Percentiles rank a stretch among this genome's conserved stretches.
These are phyloP conservation scores for Pichia sp. DNA, from an alignment of 1,139 yeast species.

Conservation along the genomic window DNA sequence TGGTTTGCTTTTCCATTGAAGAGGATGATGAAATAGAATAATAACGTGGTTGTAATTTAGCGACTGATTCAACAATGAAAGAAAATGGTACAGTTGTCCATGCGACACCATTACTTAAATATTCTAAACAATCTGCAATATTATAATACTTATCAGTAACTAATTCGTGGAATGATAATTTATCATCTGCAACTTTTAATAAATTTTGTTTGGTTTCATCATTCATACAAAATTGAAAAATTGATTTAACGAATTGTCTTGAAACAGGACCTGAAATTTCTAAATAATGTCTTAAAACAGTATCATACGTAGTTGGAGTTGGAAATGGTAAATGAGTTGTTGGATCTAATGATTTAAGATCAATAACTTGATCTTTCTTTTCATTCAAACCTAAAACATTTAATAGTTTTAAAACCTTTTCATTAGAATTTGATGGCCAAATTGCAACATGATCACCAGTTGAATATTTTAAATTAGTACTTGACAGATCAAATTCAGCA, in stretches of 20 bases:
- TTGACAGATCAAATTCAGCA: constrained; percentile 77
- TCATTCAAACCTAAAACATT: constrained; percentile 54
- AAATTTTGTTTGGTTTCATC: constrained; percentile 49
- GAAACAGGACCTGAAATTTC: constrained; percentile 94
- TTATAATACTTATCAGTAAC: constrained; percentile 59
- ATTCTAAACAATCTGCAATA: constrained; percentile 67
- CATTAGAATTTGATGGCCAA: constrained; percentile 87
- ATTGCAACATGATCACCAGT: constrained; percentile 96
- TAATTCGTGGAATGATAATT: constrained; percentile 57
- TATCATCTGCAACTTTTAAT: constrained; percentile 57
- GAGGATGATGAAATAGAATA: constrained; percentile 95
- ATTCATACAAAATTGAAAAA: constrained; percentile 79
- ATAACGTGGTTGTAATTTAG: constrained; percentile 88
- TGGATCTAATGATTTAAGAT: constrained; percentile 65
- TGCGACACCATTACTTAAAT: constrained; percentile 52
- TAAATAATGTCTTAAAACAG: constrained; percentile 78
- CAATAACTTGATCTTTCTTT: constrained; percentile 52
- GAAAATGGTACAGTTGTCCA: constrained; percentile 83
- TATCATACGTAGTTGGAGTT: constrained; percentile 83
- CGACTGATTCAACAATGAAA: constrained; percentile 72
- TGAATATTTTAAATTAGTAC: constrained; percentile 70
- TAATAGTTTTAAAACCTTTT: constrained; percentile 61
- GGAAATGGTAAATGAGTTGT: constrained; percentile 69
- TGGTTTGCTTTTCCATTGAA: constrained; percentile 61
- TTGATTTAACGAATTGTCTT: constrained; percentile 73